These are phyloP conservation scores for Aspergillus carbonarius DNA, from an alignment of 2,329 filamentous ascomycete genomes.

Conservation along the genomic window DNA sequence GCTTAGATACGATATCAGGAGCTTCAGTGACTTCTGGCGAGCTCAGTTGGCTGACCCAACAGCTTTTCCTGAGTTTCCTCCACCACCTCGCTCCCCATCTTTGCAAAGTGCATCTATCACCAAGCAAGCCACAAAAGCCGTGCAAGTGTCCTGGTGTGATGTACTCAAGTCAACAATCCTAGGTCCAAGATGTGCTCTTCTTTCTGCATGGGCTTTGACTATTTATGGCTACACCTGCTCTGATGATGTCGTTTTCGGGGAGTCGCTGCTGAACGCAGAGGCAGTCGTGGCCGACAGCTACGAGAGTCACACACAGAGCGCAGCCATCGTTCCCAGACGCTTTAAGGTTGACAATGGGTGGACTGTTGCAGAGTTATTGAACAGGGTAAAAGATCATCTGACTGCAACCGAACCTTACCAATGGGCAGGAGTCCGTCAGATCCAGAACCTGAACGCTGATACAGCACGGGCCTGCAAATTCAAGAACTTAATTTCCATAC, in stretches of 20 bases:
- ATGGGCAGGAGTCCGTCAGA: slow-evolving; percentile 49
- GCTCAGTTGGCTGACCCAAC: slow-evolving; percentile 11
- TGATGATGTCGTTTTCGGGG: slow-evolving; percentile 45
- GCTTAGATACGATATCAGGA: slow-evolving; percentile 20
- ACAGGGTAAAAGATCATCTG: slow-evolving; percentile 53
- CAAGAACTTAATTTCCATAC: slow-evolving; percentile 41
- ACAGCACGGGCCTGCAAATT: slow-evolving; percentile 42
- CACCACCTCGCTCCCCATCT: slow-evolving; percentile 10
- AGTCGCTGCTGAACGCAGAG: slow-evolving; percentile 43
- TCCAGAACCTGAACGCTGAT: slow-evolving; percentile 53
- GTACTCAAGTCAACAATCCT: slow-evolving; percentile 9
- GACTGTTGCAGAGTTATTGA: slow-evolving; percentile 49
- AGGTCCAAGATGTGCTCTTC: slow-evolving; percentile 31
- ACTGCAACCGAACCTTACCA: slow-evolving; percentile 60
- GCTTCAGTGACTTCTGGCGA: slow-evolving; percentile 23
- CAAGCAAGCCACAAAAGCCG: slow-evolving; percentile 5
- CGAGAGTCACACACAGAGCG: slow-evolving; percentile 30
- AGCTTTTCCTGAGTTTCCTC: slow-evolving; percentile 3
- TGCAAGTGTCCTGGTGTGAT: slow-evolving; percentile 10
- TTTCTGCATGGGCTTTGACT: slow-evolving; percentile 44
- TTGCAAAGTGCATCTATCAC: slow-evolving; percentile 11
- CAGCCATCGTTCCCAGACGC: slow-evolving; percentile 44
- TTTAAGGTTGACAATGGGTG: slow-evolving; percentile 32
- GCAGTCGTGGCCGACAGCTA: slow-evolving; percentile 35
- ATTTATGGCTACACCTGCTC: slow-evolving; percentile 38